Evolutionary conservation across 345 rosid genomes (phyloP).

Genomic region (Raphanus raphanistrum): DNA sequence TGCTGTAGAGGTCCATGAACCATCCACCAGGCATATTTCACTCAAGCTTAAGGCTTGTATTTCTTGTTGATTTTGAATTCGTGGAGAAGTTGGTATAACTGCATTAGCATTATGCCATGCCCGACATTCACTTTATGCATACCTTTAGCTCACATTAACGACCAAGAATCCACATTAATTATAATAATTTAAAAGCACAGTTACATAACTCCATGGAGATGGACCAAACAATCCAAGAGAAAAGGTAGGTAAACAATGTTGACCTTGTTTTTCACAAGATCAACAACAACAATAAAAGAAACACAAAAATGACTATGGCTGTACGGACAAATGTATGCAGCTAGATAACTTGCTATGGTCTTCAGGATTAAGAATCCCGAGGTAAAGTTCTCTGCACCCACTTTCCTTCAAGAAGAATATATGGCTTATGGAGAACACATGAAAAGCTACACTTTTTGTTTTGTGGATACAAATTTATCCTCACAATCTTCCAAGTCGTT

Average conservation of each 20-base stretch:
- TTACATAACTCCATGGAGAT: conserved; percentile 24
- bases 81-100: too few relatives aligned
- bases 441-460: conserved; percentile 8
- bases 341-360: conserved; percentile 38
- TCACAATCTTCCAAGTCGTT: not conserved
- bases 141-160: too few relatives aligned
- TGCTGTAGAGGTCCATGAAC: too few relatives aligned
- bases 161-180: too few relatives aligned
- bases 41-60: too few relatives aligned
- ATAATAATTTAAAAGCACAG: conserved; percentile 13
- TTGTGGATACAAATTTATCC: conserved; percentile 24
- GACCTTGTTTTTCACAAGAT: conserved; percentile 32
- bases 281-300: not conserved
- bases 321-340: conserved; percentile 43
- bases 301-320: conserved; percentile 24
- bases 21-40: too few relatives aligned
- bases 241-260: conserved; percentile 35
- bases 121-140: too few relatives aligned
- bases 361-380: conserved; percentile 32
- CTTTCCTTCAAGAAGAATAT: conserved; percentile 17
- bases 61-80: too few relatives aligned
- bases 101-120: too few relatives aligned
- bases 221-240: conserved; percentile 30
- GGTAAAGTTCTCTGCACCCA: conserved; percentile 21
- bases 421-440: conserved; percentile 35